These are phyloP conservation scores for Metarhizium humberi DNA, from an alignment of 2,329 filamentous ascomycete species.

Conservation along the genomic window DNA sequence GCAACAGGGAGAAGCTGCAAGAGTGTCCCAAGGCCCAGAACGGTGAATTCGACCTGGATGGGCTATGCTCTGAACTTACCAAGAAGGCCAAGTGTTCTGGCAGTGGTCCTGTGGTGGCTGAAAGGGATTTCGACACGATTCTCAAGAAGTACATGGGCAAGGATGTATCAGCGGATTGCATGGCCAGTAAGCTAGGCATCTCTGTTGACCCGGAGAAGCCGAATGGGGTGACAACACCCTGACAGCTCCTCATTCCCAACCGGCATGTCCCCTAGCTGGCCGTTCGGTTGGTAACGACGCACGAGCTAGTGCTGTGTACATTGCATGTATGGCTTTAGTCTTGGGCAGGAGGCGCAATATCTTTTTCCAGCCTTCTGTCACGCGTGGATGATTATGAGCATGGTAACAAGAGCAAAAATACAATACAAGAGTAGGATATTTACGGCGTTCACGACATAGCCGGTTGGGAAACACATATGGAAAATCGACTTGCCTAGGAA, in stretches of 20 bases:
- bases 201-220: conserved; percentile 28
- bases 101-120: conserved; percentile 77
- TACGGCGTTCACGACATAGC: not conserved
- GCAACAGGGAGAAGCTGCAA: conserved; percentile 76
- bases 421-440: not conserved
- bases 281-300: not conserved
- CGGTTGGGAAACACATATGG: not conserved
- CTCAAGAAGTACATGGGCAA: conserved; percentile 55
- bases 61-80: conserved; percentile 82
- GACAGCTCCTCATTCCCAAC: not conserved
- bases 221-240: conserved; percentile 8
- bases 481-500: not conserved
- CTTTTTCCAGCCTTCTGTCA: not conserved
- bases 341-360: not conserved
- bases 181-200: conserved; percentile 49
- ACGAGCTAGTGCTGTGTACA: not conserved
- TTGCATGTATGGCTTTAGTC: not conserved
- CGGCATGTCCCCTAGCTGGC: not conserved
- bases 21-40: conserved; percentile 78
- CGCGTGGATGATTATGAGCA: not conserved
- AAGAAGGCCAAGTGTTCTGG: conserved; percentile 95
- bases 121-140: conserved; percentile 78
- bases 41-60: conserved; percentile 89
- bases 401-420: not conserved
- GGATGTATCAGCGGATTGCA: conserved; percentile 23